Evolutionary conservation across 148 eudicot species (phyloP).

Genomic region (Arctostaphylos glauca): DNA sequence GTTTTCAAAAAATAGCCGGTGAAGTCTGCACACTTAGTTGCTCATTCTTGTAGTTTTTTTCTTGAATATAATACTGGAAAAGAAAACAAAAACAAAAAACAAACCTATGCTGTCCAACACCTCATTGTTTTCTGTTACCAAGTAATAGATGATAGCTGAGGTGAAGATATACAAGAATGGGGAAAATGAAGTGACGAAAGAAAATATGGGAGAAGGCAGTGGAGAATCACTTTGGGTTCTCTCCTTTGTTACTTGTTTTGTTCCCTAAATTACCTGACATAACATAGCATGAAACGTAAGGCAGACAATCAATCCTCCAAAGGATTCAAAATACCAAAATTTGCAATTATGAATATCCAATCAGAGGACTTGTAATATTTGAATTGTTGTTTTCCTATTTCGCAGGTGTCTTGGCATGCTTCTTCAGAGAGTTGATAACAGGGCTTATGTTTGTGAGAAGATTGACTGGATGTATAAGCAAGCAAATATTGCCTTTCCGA

Average conservation of each 20-base stretch:
- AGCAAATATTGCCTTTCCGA: constrained; percentile 74
- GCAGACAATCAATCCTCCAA: neutral
- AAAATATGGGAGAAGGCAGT: neutral
- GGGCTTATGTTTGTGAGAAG: constrained; percentile 74
- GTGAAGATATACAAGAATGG: neutral
- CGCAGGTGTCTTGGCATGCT: constrained; percentile 90
- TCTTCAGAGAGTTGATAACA: constrained; percentile 88
- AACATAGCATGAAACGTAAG: neutral
- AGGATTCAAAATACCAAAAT: neutral
- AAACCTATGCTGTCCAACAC: neutral
- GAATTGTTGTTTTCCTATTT: constrained; percentile 9
- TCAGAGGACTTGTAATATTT: neutral
- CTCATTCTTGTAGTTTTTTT: neutral
- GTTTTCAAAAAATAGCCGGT: neutral
- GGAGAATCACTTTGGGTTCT: neutral
- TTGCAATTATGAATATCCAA: neutral
- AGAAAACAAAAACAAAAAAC: neutral
- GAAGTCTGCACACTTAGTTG: neutral
- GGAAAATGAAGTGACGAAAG: neutral
- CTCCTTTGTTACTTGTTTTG: neutral
- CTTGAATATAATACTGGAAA: neutral
- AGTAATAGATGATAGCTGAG: neutral
- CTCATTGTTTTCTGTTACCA: neutral
- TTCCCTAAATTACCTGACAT: neutral
- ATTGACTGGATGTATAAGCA: constrained; percentile 84